Conservation (phyloP, 139 green algal species). For the Haematococcus sp. region DNA sequence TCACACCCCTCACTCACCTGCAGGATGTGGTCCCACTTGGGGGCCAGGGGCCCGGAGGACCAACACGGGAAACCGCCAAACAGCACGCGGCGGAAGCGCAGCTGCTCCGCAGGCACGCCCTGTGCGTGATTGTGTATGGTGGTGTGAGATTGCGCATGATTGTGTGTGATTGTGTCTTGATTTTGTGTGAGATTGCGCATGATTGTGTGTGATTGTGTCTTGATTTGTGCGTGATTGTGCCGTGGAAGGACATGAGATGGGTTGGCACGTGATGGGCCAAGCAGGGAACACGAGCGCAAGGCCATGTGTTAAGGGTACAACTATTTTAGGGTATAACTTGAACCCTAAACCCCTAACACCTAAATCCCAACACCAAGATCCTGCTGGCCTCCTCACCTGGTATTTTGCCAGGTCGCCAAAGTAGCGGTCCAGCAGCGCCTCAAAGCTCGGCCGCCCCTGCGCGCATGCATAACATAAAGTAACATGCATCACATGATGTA, state of each 20-base stretch:
- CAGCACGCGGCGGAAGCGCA: constrained; percentile 63
- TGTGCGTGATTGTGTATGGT: constrained; percentile 25
- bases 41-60: constrained; percentile 44
- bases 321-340: too few relatives aligned
- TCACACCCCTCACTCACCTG: constrained; percentile 50
- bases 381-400: constrained; percentile 24
- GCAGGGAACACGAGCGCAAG: too few relatives aligned
- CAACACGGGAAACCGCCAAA: constrained; percentile 76
- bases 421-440: constrained; percentile 73
- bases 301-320: too few relatives aligned
- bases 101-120: constrained; percentile 41
- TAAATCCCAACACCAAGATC: too few relatives aligned
- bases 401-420: constrained; percentile 74
- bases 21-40: constrained; percentile 62
- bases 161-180: neutral
- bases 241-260: too few relatives aligned
- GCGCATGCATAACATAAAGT: too few relatives aligned
- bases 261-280: too few relatives aligned
- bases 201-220: constrained; percentile 2
- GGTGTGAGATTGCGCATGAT: neutral
- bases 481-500: too few relatives aligned
- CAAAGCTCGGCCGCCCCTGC: constrained; percentile 56
- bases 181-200: neutral
- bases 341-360: too few relatives aligned
- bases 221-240: neutral